A percentile compares a stretch with the other conserved stretches of the same genome.
These are phyloP conservation scores for Lentinula lateritia DNA, from an alignment of 768 basidiomycete species.

Conservation along the genomic window DNA sequence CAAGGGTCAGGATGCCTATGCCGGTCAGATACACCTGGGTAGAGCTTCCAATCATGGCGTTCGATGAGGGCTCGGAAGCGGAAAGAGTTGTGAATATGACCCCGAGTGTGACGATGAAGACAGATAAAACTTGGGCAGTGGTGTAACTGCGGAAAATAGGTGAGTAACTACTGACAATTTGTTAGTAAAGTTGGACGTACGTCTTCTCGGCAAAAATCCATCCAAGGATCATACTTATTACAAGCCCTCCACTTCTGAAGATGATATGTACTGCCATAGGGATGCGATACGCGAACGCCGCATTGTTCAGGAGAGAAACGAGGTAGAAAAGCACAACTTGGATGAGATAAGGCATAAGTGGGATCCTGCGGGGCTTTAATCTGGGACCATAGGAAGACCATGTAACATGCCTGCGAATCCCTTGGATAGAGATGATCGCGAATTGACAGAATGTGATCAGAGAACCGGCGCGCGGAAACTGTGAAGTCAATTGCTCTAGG, in stretches of 20 bases:
- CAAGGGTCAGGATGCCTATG: slow-evolving; percentile 66
- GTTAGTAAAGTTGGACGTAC: slow-evolving; percentile 27
- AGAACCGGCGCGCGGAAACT: slow-evolving; percentile 67
- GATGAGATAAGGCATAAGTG: slow-evolving; percentile 63
- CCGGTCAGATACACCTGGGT: slow-evolving; percentile 57
- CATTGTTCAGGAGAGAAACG: slow-evolving; percentile 82
- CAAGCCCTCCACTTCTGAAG: slow-evolving; percentile 83
- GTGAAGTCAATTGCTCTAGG: slow-evolving; percentile 64
- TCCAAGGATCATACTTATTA: slow-evolving; percentile 79
- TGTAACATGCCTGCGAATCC: slow-evolving; percentile 57
- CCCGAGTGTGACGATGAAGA: slow-evolving; percentile 75
- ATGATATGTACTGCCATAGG: slow-evolving; percentile 95
- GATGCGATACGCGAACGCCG: slow-evolving; percentile 81
- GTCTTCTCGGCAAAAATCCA: slow-evolving; percentile 60
- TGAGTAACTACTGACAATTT: background rate
- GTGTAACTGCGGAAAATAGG: slow-evolving; percentile 47
- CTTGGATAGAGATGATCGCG: slow-evolving; percentile 66
- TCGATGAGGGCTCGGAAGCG: slow-evolving; percentile 37
- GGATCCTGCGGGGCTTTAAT: slow-evolving; percentile 61
- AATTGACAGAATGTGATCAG: slow-evolving; percentile 90
- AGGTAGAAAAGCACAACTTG: slow-evolving; percentile 81
- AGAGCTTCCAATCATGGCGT: slow-evolving; percentile 11
- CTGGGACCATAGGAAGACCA: slow-evolving; percentile 48
- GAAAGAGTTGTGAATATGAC: slow-evolving; percentile 81
- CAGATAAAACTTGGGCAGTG: slow-evolving; percentile 59